These are phyloP conservation scores for Fistulinella cinereoalba DNA, from an alignment of 1,284 basidiomycete genomes.

Conservation along the genomic window DNA sequence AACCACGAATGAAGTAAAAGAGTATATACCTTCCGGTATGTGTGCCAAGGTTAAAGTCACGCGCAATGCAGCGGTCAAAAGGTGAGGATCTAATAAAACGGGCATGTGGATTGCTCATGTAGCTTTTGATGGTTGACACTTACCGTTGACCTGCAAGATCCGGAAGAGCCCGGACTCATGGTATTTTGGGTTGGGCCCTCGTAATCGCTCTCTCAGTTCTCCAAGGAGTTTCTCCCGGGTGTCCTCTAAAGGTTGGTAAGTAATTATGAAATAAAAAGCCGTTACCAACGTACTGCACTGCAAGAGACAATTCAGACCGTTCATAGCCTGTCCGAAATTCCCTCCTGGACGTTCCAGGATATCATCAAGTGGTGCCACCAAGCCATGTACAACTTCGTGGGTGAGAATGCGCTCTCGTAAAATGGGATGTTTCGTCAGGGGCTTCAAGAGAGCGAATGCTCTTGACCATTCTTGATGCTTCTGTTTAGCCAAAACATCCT, in stretches of 20 bases:
- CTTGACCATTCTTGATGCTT: constrained; percentile 19
- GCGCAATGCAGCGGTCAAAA: constrained; percentile 16
- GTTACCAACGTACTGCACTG: constrained; percentile 14
- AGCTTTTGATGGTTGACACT: too few relatives aligned
- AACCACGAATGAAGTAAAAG: too few relatives aligned
- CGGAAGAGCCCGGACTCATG: constrained; percentile 9
- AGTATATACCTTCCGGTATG: constrained; percentile 9
- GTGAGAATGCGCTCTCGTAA: constrained; percentile 17
- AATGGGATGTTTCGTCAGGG: constrained; percentile 14
- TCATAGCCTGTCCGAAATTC: constrained; percentile 23
- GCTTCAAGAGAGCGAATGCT: constrained; percentile 23
- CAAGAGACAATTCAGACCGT: constrained; percentile 20
- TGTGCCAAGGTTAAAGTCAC: constrained; percentile 17
- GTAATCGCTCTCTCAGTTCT: constrained; percentile 8
- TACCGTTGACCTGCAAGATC: constrained; percentile 16
- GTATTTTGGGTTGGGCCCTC: too few relatives aligned
- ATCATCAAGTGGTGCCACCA: constrained; percentile 16
- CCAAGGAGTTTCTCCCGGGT: constrained; percentile 2
- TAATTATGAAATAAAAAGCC: neutral
- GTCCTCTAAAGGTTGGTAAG: constrained; percentile 11
- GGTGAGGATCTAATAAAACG: constrained; percentile 12
- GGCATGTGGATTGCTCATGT: too few relatives aligned
- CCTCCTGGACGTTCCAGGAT: constrained; percentile 2
- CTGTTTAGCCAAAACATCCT: constrained; percentile 5
- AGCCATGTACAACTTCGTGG: constrained; percentile 9